These are phyloP conservation scores for Taphrina wiesneri DNA, from an alignment of 1,139 yeast species.

Conservation along the genomic window DNA sequence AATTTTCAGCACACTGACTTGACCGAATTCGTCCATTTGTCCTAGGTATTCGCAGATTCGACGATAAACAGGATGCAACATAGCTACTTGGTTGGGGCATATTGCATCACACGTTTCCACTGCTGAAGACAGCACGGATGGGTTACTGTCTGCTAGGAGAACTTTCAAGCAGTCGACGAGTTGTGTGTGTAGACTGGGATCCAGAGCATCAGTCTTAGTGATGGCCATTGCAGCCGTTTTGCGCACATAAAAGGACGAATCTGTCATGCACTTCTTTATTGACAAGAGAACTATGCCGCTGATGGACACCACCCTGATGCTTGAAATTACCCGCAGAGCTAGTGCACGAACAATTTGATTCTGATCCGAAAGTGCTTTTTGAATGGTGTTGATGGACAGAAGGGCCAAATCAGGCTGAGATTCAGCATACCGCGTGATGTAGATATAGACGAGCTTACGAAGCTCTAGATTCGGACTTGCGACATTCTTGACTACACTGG, in stretches of 20 bases:
- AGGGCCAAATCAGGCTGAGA: conserved; percentile 84
- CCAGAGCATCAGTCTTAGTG: conserved; percentile 59
- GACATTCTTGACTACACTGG: conserved; percentile 86
- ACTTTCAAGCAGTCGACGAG: conserved; percentile 55
- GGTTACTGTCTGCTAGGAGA: conserved; percentile 64
- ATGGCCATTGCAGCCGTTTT: conserved; percentile 77
- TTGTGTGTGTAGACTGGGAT: conserved; percentile 50
- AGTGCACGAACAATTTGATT: conserved; percentile 67
- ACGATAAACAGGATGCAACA: conserved; percentile 71
- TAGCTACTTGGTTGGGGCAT: conserved; percentile 59
- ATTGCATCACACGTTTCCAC: conserved; percentile 59
- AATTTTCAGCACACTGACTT: conserved; percentile 59
- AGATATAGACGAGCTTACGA: conserved; percentile 74
- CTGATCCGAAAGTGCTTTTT: conserved; percentile 72
- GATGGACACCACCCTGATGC: conserved; percentile 75
- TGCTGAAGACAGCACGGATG: conserved; percentile 70
- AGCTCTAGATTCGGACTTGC: conserved; percentile 70
- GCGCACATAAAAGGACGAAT: conserved; percentile 76
- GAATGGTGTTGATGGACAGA: conserved; percentile 86
- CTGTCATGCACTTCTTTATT: conserved; percentile 66
- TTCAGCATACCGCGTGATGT: conserved; percentile 76
- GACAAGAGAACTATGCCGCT: conserved; percentile 76
- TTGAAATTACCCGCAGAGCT: conserved; percentile 76
- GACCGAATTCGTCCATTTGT: conserved; percentile 78
- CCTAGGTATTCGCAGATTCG: conserved; percentile 58